Evolutionary conservation across 768 basidiomycete genomes (phyloP).

Genomic region (Flagelloscypha sp.): DNA sequence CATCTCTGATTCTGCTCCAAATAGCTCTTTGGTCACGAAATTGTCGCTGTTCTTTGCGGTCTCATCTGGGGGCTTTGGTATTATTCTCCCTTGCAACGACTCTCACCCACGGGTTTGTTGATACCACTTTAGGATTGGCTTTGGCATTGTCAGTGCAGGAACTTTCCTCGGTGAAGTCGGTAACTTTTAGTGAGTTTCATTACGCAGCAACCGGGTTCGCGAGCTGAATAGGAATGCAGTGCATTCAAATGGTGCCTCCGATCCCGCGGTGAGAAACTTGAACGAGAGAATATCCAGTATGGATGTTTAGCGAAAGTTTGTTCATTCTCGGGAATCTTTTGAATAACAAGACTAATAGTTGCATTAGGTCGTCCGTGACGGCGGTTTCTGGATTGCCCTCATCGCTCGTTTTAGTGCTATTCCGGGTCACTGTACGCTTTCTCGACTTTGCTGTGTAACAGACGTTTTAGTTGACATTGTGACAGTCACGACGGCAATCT

Average conservation of each 20-base stretch:
- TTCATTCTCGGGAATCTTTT: too few relatives aligned
- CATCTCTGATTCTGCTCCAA: conserved; percentile 3
- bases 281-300: conserved; percentile 48
- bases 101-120: too few relatives aligned
- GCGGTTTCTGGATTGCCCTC: conserved; percentile 79
- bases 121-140: too few relatives aligned
- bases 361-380: conserved; percentile 82
- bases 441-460: too few relatives aligned
- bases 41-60: conserved; percentile 81
- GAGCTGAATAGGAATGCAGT: conserved; percentile 23
- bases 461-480: neutral
- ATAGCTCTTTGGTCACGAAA: conserved; percentile 90
- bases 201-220: neutral
- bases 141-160: conserved; percentile 77
- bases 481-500: conserved; percentile 79
- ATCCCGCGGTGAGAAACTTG: conserved; percentile 67
- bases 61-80: conserved; percentile 88
- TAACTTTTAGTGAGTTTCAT: conserved; percentile 68
- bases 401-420: conserved; percentile 75
- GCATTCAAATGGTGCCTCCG: conserved; percentile 79
- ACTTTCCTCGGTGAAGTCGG: conserved; percentile 83
- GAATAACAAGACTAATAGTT: conserved; percentile 33
- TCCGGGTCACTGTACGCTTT: conserved; percentile 70
- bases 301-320: conserved; percentile 52
- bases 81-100: too few relatives aligned